These are phyloP conservation scores for Arthroderma sp. DNA, from an alignment of 2,329 filamentous ascomycete genomes.

Conservation along the genomic window DNA sequence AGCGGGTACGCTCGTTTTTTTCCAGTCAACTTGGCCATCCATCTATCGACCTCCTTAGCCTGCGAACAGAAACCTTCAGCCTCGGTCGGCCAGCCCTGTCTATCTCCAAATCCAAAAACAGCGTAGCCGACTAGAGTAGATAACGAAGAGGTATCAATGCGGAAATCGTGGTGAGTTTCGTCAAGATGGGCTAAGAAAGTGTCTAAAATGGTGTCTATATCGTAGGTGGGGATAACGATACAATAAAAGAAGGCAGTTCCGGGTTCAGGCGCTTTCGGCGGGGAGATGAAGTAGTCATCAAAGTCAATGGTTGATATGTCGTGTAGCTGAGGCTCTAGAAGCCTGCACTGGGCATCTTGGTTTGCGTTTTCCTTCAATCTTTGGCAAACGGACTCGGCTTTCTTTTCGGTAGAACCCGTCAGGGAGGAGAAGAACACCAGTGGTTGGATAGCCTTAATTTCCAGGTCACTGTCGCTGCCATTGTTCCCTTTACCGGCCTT, in stretches of 20 bases:
- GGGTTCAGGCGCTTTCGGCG: conserved; percentile 45
- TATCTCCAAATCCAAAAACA: conserved; percentile 87
- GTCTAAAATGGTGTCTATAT: conserved; percentile 84
- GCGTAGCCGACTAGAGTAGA: conserved; percentile 69
- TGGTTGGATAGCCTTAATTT: conserved; percentile 38
- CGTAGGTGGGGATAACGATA: conserved; percentile 77
- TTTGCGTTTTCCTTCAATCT: conserved; percentile 33
- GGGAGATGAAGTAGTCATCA: conserved; percentile 78
- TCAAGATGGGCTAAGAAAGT: conserved; percentile 75
- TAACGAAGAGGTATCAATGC: conserved; percentile 80
- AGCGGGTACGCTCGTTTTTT: conserved; percentile 78
- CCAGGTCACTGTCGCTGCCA: not conserved
- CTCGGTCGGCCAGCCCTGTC: conserved; percentile 82
- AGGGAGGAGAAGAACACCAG: conserved; percentile 83
- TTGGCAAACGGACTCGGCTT: conserved; percentile 51
- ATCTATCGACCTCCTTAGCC: conserved; percentile 78
- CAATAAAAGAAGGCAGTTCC: conserved; percentile 62
- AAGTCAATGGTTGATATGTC: conserved; percentile 81
- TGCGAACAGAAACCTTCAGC: conserved; percentile 87
- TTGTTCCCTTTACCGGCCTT: not conserved
- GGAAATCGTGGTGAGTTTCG: conserved; percentile 93
- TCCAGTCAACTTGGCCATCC: conserved; percentile 90
- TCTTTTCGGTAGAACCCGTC: conserved; percentile 67
- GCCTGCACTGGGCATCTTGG: conserved; percentile 12
- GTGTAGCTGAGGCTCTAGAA: conserved; percentile 50